Evolutionary conservation across 2,329 filamentous ascomycete species (phyloP).

Genomic region (Fusarium sarcochroum): DNA sequence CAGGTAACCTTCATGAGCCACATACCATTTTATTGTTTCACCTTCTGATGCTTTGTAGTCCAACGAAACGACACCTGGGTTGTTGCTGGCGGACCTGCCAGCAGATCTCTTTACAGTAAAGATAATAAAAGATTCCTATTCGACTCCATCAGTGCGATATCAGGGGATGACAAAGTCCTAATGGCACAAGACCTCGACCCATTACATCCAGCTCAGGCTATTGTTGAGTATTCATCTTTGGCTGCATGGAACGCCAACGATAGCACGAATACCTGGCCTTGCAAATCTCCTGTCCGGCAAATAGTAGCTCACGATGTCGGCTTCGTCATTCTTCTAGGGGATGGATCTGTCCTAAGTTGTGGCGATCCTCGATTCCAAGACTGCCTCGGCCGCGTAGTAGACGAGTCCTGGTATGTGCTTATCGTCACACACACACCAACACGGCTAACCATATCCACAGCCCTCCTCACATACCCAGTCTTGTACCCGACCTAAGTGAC

Average conservation of each 20-base stretch:
- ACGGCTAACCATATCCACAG: conserved; percentile 47
- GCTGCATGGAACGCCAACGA: conserved; percentile 27
- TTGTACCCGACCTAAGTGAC: conserved; percentile 64
- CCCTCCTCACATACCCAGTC: conserved; percentile 61
- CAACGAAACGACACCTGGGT: conserved; percentile 35
- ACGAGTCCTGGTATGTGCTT: conserved; percentile 52
- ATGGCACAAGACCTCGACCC: not conserved
- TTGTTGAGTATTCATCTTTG: conserved; percentile 46
- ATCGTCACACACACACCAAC: not conserved
- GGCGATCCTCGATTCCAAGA: conserved; percentile 72
- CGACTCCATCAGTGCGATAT: conserved; percentile 29
- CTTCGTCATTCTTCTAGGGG: conserved; percentile 61
- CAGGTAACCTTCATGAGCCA: conserved; percentile 53
- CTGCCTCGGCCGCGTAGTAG: conserved; percentile 68
- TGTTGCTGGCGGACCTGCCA: conserved; percentile 36
- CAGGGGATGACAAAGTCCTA: conserved; percentile 35
- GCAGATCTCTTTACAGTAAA: not conserved
- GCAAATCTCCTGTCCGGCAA: conserved; percentile 53
- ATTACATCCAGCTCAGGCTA: conserved; percentile 7
- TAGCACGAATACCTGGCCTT: conserved; percentile 41
- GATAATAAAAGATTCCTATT: conserved; percentile 3
- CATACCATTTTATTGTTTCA: no score
- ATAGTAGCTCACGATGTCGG: conserved; percentile 64
- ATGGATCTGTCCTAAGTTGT: conserved; percentile 64
- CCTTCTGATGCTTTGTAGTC: conserved; percentile 34